Base-by-base conservation (phyloP, 2,329 filamentous ascomycete genomes). In the Epichloe brachyelytri region DNA sequence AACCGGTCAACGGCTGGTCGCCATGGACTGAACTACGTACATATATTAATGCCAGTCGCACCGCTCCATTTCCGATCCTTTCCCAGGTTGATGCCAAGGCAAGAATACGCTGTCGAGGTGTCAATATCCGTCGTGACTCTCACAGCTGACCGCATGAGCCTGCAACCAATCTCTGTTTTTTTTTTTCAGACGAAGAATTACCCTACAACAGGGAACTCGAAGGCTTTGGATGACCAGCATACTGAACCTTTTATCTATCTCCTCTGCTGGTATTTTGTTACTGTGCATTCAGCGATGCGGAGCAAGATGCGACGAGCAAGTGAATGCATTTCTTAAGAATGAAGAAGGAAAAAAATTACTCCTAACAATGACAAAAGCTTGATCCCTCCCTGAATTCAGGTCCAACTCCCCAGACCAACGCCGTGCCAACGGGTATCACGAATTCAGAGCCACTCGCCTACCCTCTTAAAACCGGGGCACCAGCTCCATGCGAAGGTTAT, bases 381-480 rank as follows among this genome's bases (percentile, higher is more conserved):
- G 19, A 47, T 19, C n/a, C 20, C 30, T 15, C 20, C 38, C 45
- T 37, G 33, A 51, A 48, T 45, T 22, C 19, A 37, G n/a, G 6
- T 38, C 43, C n/a, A 49, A 46, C 20, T 34, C 26, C 46, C 40
- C 33, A 20, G n/a, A 39, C 50, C 52, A 58, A 60, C 56, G 56
- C 57, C 58, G 46, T 43, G 47, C 53, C 53, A 43, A 54, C 56
- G 58, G 57, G 57, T 59, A 60, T 60, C 57, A 55, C 48, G 51
- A 52, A 49, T 56, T 46, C 48, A 44, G 51, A 51, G 49, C 47
- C 53, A 47, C 48, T 48, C 34, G 37, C 36, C 46, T 40, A 19
- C 36, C 36, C 33, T 37, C 43, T 20, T 11, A 12, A 26, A 30
- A 5, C 40, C 8, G 34, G 46, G 41, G 40, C 40, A 52, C 38